Evolutionary conservation across 805 yeast species (phyloP), one percentile per base, ranked within the genome.

Genomic region (Ogataea glucozyma): DNA sequence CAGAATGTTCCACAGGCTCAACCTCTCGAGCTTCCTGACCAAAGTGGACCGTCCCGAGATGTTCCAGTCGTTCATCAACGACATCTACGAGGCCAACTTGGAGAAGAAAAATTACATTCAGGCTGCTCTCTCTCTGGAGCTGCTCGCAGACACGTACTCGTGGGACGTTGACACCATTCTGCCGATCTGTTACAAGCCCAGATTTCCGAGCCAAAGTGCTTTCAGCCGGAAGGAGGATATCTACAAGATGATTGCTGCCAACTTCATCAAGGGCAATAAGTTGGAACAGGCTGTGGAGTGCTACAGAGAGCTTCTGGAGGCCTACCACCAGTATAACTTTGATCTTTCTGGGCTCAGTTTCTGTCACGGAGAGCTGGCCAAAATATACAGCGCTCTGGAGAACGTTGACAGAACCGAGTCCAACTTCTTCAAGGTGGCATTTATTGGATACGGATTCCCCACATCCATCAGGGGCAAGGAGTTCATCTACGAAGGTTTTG

Each of bases 381-480:
- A 76, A 47, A 65, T 88, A n/a, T 89, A 85, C 64, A 65, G 71
- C 14, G 81, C 76, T 37, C 69, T 88, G 48, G 87, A 83, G 57
- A 71, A 75, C 12, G 73, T 83, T 8, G 95, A 86, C 57, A 75
- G 90, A 57, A 69, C 82, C 44, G 79, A 83, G 16, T 87, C 95
- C 19, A 80, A 88, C 6, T 88, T 76, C 61, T 88, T 86, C 71
- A 76, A 83, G 58, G 88, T 88, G 41, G 75, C 85, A 16, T 88
- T 84, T 57, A 76, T 85, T 59, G 97, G 97, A 12, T 76, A 74
- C 40, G 96, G 96, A 2, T 88, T 88, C 72, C 96, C 96, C 6
- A 71, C 69, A 23, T 76, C 89, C 26, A 73, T 85, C 36, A 72
- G 95, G 56, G 85, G 86, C 35, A 79, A 83, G 56, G 81, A 81